phyloP scores from a whole-genome alignment of 2,329 filamentous ascomycete genomes.

The Hypoxylon rubiginosum region DNA sequence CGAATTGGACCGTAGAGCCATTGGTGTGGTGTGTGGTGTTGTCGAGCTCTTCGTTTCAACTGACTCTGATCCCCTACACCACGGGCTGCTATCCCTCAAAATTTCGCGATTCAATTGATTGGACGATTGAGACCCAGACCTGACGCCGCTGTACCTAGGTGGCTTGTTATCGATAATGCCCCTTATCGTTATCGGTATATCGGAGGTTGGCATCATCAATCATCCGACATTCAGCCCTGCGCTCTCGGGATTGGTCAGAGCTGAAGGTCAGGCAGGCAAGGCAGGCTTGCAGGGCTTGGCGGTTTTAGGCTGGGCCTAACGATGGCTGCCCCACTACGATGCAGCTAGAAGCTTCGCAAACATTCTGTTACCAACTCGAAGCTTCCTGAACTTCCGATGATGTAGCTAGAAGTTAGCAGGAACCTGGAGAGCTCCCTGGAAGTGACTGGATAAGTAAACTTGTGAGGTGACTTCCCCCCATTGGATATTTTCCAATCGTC shows the following conservation, averaged over 20 bases:
- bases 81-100: constrained; percentile 16
- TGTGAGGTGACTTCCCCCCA: constrained; percentile 10
- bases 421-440: constrained; percentile 29
- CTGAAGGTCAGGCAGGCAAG: constrained; percentile 15
- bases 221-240: constrained; percentile 13
- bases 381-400: constrained; percentile 46
- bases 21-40: constrained; percentile 21
- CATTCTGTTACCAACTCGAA: constrained; percentile 41
- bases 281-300: constrained; percentile 27
- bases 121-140: not conserved
- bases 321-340: constrained; percentile 26
- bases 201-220: constrained; percentile 5
- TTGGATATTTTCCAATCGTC: constrained; percentile 9
- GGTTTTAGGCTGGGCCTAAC: constrained; percentile 8
- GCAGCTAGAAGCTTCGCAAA: constrained; percentile 36
- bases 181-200: not conserved
- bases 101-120: constrained; percentile 21
- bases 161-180: not conserved
- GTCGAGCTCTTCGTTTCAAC: constrained; percentile 23
- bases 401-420: constrained; percentile 38
- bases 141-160: not conserved
- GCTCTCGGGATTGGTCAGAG: constrained; percentile 33
- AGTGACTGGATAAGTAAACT: constrained; percentile 15
- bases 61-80: constrained; percentile 24
- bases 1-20: constrained; percentile 57